phyloP scores from a whole-genome alignment of 352 stramenopile species.

The Aphanomyces stellatus region DNA sequence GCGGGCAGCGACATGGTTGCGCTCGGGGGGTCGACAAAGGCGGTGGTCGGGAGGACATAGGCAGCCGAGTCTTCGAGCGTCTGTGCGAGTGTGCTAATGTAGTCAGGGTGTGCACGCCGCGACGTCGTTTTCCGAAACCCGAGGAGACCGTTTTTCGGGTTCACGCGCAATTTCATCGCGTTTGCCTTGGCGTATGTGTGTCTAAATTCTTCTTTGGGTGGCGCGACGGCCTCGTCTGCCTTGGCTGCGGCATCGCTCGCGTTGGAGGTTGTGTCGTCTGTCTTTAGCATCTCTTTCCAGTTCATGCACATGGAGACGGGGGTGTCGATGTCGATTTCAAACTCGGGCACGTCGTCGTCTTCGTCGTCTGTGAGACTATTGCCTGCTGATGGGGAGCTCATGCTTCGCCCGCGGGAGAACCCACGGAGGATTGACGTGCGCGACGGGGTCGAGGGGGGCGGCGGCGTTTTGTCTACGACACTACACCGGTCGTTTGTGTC shows the following conservation, averaged over 20 bases:
- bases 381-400: background rate
- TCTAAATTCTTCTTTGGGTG: background rate
- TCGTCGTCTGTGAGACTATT: background rate
- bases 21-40: background rate
- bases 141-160: constrained; percentile 3
- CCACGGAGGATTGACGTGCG: background rate
- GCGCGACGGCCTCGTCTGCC: background rate
- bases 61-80: background rate
- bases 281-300: background rate
- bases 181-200: background rate
- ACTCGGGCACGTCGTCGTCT: background rate
- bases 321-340: constrained; percentile 16
- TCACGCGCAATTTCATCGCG: background rate
- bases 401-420: background rate
- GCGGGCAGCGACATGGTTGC: too few relatives aligned
- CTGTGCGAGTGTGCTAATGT: background rate
- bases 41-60: background rate
- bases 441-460: background rate
- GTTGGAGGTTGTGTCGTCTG: background rate
- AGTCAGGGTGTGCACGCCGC: background rate
- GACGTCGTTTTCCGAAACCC: background rate
- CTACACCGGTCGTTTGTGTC: too few relatives aligned
- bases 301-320: constrained; percentile 18
- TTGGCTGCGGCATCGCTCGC: background rate
- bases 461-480: too few relatives aligned